phyloP scores from a whole-genome alignment of 805 yeast species.

The Saturnispora hagleri region DNA sequence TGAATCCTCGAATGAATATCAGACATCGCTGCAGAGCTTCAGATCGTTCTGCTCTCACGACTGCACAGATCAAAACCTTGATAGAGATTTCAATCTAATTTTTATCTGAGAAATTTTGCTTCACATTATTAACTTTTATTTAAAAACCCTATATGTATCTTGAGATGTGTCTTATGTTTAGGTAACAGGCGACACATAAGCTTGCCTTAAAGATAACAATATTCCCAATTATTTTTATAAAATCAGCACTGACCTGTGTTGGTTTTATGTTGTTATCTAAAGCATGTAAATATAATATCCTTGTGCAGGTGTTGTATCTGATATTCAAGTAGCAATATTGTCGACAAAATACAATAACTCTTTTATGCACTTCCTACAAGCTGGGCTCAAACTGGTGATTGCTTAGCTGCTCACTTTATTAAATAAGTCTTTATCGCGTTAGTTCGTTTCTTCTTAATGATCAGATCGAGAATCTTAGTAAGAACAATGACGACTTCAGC shows the following conservation, averaged over 20 bases:
- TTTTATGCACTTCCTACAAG: neutral
- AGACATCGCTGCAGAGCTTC: conserved; percentile 23
- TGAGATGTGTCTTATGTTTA: neutral
- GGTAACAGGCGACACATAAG: too few relatives aligned
- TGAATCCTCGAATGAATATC: conserved; percentile 46
- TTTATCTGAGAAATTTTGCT: neutral
- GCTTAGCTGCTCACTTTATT: neutral
- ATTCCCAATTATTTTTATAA: too few relatives aligned
- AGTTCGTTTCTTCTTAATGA: neutral
- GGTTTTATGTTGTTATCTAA: too few relatives aligned
- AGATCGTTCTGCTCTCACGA: neutral
- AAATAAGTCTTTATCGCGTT: neutral
- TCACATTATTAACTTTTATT: neutral
- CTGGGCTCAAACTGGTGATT: neutral
- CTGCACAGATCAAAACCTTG: neutral
- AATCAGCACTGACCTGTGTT: too few relatives aligned
- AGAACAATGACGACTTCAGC: conserved; percentile 6
- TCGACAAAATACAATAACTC: neutral
- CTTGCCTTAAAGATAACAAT: neutral
- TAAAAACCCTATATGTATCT: neutral
- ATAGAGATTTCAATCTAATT: neutral
- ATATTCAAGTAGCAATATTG: neutral
- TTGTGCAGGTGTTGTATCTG: too few relatives aligned
- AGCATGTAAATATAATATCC: too few relatives aligned
- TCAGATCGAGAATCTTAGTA: neutral